Percentiles rank a stretch among this genome's conserved stretches.
Conservation (phyloP, 768 basidiomycete genomes). For the Collybia sp. region DNA sequence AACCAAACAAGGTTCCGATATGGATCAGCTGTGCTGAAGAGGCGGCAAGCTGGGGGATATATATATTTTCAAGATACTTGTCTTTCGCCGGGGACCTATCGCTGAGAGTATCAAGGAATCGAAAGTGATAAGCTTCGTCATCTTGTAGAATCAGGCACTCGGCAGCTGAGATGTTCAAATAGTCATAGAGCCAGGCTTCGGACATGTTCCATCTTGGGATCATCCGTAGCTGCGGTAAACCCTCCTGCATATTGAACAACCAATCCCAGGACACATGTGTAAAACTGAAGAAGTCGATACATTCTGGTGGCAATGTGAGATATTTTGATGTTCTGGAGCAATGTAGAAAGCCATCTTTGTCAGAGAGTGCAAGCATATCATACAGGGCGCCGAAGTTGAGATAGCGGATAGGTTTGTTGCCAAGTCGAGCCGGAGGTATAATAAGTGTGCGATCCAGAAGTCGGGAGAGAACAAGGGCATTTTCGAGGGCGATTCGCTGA, state of each 20-base stretch:
- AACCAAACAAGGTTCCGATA: conserved; percentile 74
- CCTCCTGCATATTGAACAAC: conserved; percentile 50
- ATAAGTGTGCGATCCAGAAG: conserved; percentile 75
- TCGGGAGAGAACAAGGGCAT: conserved; percentile 68
- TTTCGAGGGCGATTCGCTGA: conserved; percentile 83
- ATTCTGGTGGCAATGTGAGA: conserved; percentile 45
- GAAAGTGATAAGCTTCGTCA: conserved; percentile 54
- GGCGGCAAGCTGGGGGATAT: conserved; percentile 35
- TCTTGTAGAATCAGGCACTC: conserved; percentile 52
- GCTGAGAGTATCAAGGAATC: conserved; percentile 45
- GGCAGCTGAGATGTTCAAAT: conserved; percentile 28
- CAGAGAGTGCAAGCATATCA: conserved; percentile 39
- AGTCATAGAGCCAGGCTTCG: conserved; percentile 37
- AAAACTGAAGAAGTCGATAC: conserved; percentile 53
- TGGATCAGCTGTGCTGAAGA: conserved; percentile 51
- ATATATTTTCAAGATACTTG: conserved; percentile 39
- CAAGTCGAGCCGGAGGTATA: conserved; percentile 71
- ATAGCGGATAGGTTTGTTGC: conserved; percentile 56
- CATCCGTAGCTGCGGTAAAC: conserved; percentile 35
- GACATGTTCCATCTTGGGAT: conserved; percentile 47
- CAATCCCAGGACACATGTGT: conserved; percentile 68
- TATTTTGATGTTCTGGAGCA: conserved; percentile 35
- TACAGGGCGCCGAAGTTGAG: conserved; percentile 46
- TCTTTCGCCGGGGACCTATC: conserved; percentile 17
- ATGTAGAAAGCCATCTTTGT: conserved; percentile 47